Base-by-base conservation (phyloP, 192 early-diverging fungal genomes). In the Irineochytrium annulatum region DNA sequence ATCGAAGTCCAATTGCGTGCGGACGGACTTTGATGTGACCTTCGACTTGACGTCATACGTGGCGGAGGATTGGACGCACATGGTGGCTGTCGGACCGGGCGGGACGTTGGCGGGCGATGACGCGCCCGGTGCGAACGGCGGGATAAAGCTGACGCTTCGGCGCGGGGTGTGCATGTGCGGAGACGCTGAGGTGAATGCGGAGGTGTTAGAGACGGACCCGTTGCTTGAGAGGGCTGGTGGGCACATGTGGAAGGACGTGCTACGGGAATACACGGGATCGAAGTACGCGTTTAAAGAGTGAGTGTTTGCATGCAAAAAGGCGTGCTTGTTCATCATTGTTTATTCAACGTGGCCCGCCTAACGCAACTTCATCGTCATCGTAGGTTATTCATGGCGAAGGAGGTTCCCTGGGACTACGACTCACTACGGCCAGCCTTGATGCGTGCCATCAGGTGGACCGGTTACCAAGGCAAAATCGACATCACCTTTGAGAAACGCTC, bases 351-450 rank as follows among this genome's bases (percentile, higher is more conserved):
- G 27, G 13, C 17, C 26, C 22, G 20, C 13, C n/a, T 51, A 24
- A 27, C n/a, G 43, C 43, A 27, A 55, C n/a, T 2, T 2, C 22
- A 26, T 28, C 13, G 27, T 22, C 17, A 20, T 43, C 43, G 17
- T 43, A 58, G 59, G 31, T 57, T 79, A 11, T 60, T 59, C 29
- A 19, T 77, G 31, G 55, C 45, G 49, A 79, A 79, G 48, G 60
- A 64, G 19, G 55, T 79, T n/a, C 24, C 64, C 5, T 79, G 77
- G 77, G 63, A 77, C 46, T 79, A 61, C 35, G 37, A 37, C 31
- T 43, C 59, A 28, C 30, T 79, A 3, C 69, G 69, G 6, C 34
- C 30, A 34, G 26, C 60, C 30, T 52, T 69, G 17, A 16, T 51
- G 44, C 20, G 60, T 22, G 70, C 68, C 3, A 70, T 76, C 37